These are phyloP conservation scores for Diphasiastrum complanatum DNA, from an alignment of 83 land plant genomes.

Conservation along the genomic window DNA sequence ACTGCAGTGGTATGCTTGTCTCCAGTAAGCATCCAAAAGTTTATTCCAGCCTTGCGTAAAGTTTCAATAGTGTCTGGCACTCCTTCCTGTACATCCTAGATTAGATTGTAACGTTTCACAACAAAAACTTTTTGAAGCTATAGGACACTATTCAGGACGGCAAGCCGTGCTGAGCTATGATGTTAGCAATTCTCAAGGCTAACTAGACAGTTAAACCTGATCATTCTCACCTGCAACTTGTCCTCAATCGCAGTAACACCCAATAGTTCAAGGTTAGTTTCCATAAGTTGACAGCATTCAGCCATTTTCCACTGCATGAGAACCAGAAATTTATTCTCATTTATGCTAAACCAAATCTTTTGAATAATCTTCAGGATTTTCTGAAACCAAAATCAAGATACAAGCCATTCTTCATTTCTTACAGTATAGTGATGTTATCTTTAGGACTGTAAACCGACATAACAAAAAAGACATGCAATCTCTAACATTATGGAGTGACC, in stretches of 20 bases:
- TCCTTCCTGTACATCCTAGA: slow-evolving; percentile 54
- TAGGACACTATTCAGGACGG: no score
- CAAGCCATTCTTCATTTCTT: no score
- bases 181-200: background rate
- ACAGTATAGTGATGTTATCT: no score
- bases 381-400: no score
- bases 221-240: slow-evolving; percentile 80
- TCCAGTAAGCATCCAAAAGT: slow-evolving; percentile 99
- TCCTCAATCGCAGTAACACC: slow-evolving; percentile 98
- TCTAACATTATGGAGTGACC: no score
- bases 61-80: slow-evolving; percentile 93
- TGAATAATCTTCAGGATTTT: background rate
- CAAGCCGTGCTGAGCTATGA: no score
- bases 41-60: slow-evolving; percentile 87
- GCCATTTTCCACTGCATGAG: slow-evolving; percentile 83
- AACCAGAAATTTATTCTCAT: no score
- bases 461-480: no score
- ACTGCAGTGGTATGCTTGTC: slow-evolving; percentile 94
- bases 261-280: slow-evolving; percentile 72
- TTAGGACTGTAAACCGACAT: no score
- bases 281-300: slow-evolving; percentile 79
- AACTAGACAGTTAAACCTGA: background rate
- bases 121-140: no score
- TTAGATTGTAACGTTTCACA: background rate
- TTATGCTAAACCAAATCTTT: no score